Evolutionary conservation across 2,329 filamentous ascomycete genomes (phyloP).

Genomic region (Cucurbitaria berberidis): DNA sequence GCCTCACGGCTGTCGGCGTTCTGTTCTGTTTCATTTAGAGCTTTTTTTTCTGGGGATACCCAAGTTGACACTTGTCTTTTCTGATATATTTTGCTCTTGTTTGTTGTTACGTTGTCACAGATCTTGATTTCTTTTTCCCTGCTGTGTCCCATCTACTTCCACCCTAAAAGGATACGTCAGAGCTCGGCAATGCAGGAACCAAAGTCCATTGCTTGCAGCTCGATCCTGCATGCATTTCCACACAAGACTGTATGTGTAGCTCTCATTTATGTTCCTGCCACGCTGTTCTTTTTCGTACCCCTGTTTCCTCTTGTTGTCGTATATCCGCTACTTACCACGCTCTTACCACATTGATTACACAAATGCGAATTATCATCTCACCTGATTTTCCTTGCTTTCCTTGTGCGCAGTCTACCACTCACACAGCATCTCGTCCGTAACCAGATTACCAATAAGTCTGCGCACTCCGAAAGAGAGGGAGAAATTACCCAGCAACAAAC

Average conservation of each 20-base stretch:
- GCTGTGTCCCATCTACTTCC: not conserved
- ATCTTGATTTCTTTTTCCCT: not conserved
- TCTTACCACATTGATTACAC: not conserved
- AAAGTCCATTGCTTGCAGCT: not conserved
- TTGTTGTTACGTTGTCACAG: not conserved
- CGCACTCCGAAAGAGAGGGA: too few species aligned
- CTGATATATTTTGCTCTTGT: not conserved
- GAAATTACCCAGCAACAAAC: too few species aligned
- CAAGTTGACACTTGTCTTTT: constrained; percentile 6
- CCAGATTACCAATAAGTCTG: too few species aligned
- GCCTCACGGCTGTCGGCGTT: constrained; percentile 42
- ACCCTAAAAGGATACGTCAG: not conserved
- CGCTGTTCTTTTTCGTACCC: too few species aligned
- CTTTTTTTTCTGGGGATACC: constrained; percentile 11
- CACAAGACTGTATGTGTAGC: too few species aligned
- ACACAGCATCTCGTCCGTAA: not conserved
- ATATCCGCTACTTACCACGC: not conserved
- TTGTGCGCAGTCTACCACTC: not conserved
- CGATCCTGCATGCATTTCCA: not conserved
- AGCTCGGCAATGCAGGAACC: not conserved
- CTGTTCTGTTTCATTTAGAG: constrained; percentile 11
- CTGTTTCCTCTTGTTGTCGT: not conserved
- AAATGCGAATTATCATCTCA: constrained; percentile 1
- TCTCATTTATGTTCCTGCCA: too few species aligned
- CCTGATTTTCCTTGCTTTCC: not conserved